A percentile compares a stretch with the other conserved stretches of the same genome.
phyloP scores from a whole-genome alignment of 257 asterid genomes.

The Gentiana straminea region DNA sequence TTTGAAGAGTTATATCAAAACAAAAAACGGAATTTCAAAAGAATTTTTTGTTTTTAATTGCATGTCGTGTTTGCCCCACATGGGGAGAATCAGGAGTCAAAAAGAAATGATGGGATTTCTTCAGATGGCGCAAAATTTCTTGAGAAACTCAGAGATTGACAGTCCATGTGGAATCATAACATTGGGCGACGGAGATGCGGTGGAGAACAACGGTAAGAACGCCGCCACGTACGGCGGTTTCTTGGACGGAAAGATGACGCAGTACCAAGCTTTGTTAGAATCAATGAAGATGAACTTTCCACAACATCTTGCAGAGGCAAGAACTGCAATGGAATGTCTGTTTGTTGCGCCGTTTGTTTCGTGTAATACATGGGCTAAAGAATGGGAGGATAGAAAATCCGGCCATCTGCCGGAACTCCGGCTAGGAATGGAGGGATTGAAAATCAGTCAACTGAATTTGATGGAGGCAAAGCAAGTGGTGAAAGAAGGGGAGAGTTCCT shows the following conservation, averaged over 20 bases:
- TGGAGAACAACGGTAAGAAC: conserved; percentile 11
- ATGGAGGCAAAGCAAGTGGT: conserved; percentile 35
- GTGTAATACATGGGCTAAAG: conserved; percentile 10
- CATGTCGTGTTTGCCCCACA: conserved; percentile 32
- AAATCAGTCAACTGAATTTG: conserved; percentile 20
- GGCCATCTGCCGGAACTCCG: neutral
- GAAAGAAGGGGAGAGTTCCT: conserved; percentile 22
- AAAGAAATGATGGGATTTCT: conserved; percentile 25
- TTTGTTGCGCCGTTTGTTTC: conserved; percentile 31
- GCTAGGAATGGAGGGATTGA: conserved; percentile 18
- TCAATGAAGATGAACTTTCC: conserved; percentile 29
- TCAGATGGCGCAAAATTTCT: conserved; percentile 14
- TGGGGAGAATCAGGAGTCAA: conserved; percentile 26
- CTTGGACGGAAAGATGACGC: conserved; percentile 20
- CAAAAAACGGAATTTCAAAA: conserved; percentile 1
- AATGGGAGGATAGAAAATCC: conserved; percentile 21
- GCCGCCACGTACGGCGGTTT: conserved; percentile 16
- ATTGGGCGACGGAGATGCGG: conserved; percentile 22
- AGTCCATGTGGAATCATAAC: conserved; percentile 18
- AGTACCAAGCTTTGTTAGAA: conserved; percentile 28
- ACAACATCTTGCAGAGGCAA: conserved; percentile 26
- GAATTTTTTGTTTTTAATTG: conserved; percentile 32
- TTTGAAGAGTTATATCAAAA: conserved; percentile 4
- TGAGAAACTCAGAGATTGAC: conserved; percentile 2
- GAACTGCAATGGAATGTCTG: conserved; percentile 27